Evolutionary conservation across 2,329 filamentous ascomycete genomes (phyloP).

Genomic region (Fusarium sp.): DNA sequence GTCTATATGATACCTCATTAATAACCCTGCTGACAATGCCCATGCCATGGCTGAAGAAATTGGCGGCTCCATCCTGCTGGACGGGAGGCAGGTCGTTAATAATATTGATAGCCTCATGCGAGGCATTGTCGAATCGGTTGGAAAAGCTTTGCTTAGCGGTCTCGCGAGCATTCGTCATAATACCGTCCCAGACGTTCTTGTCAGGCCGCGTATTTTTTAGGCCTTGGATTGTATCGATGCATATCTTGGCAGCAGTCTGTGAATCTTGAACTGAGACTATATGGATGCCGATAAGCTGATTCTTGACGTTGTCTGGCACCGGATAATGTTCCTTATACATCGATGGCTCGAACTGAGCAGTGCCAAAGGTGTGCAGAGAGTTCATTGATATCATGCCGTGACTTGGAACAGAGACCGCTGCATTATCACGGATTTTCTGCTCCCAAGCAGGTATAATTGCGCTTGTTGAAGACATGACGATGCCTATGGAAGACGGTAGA

Average conservation of each 20-base stretch:
- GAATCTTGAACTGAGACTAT: accelerated
- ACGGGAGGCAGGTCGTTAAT: accelerated
- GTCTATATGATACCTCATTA: accelerated
- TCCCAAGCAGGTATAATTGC: background rate
- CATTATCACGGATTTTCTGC: background rate
- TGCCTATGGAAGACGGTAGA: accelerated
- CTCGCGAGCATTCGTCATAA: accelerated
- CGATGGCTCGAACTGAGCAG: accelerated
- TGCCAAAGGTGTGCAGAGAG: accelerated
- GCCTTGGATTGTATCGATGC: background rate
- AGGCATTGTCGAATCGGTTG: accelerated
- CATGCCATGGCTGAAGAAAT: background rate
- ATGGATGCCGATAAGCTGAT: background rate
- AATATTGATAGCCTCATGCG: accelerated
- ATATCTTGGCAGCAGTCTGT: background rate
- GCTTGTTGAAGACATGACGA: background rate
- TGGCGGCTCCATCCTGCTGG: accelerated
- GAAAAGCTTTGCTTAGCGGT: background rate
- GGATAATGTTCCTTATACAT: accelerated
- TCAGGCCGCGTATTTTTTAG: accelerated
- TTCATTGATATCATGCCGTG: background rate
- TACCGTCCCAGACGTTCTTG: accelerated
- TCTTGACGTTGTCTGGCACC: accelerated
- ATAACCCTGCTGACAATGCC: accelerated
- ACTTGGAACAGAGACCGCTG: background rate